Evolutionary conservation across 768 basidiomycete genomes (phyloP), one percentile per base, ranked within the genome.

Genomic region (Lentinula lateritia): DNA sequence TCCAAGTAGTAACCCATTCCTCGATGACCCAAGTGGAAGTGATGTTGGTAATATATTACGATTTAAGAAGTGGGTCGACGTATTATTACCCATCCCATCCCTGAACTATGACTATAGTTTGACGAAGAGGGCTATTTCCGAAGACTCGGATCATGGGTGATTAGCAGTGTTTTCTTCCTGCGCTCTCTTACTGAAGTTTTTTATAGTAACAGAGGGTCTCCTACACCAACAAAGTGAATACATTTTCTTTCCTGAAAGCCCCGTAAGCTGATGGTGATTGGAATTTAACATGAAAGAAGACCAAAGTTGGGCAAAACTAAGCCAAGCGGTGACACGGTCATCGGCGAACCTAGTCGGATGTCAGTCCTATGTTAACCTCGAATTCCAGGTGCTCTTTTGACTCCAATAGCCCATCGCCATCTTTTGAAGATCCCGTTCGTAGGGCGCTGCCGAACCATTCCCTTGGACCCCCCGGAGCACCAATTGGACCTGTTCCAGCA

Each of bases 41-140:
- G 28, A 56, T 9, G 20, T 20, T 23, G 61, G 60, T 9, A 63
- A 63, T 38, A 35, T 60, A 23, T 32, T 56, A 13, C 41, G 34
- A 20, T 56, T 56, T 15, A 42, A 1, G n/a, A 9, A 41, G 55
- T 56, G 39, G 18, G 53, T 23, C 10, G 32, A 28, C 38, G 3
- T 6, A 42, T 32, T 43, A 16, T n/a, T 38, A n/a, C 15, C 23
- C 6, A 38, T 56, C 2, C 5, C 7, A 16, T 32, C 15, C 20
- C 28, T 35, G 18, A 38, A 32, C 5, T 23, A 28, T 3, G 28
- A 28, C 28, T 28, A 28, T 28, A 56, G 55, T 41, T 20, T 12
- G 5, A 54, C 35, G 32, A 38, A 42, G 23, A 43, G 38, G 23
- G 41, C 18, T 20, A 13, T 34, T 41, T 54, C 53, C 6, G 55